Percentiles rank a stretch among this genome's conserved stretches.
Evolutionary conservation across 805 yeast species (phyloP).

Genomic region (Candida sithepensis): DNA sequence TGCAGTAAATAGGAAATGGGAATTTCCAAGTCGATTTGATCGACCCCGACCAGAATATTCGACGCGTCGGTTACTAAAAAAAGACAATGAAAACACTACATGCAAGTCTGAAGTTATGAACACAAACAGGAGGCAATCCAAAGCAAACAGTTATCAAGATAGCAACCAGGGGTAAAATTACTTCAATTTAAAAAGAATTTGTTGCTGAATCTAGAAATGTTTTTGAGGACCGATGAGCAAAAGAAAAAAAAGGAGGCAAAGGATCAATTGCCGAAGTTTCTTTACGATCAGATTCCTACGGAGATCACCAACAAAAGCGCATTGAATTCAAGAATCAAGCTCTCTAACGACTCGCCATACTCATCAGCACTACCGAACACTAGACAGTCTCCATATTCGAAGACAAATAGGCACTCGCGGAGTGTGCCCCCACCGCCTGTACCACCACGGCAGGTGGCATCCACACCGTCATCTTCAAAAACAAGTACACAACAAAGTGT

Average conservation of each 20-base stretch:
- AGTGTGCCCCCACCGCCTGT: neutral
- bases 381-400: neutral
- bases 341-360: constrained; percentile 25
- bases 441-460: neutral
- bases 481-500: neutral
- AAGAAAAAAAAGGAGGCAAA: constrained; percentile 1
- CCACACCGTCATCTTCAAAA: neutral
- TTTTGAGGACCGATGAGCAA: neutral
- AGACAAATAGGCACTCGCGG: neutral
- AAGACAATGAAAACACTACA: too few relatives aligned
- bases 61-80: neutral
- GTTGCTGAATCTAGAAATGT: neutral
- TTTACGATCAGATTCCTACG: constrained; percentile 29
- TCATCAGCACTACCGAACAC: constrained; percentile 11
- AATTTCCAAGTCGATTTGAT: too few relatives aligned
- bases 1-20: too few relatives aligned
- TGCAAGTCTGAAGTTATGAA: too few relatives aligned
- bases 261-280: constrained; percentile 26
- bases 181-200: too few relatives aligned
- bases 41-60: neutral
- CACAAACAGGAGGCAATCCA: too few relatives aligned
- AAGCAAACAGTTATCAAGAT: too few relatives aligned
- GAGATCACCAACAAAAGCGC: constrained; percentile 25
- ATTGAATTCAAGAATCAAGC: constrained; percentile 18
- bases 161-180: too few relatives aligned